These are phyloP conservation scores for Moringa oleifera DNA, from an alignment of 345 rosid genomes.

Conservation along the genomic window DNA sequence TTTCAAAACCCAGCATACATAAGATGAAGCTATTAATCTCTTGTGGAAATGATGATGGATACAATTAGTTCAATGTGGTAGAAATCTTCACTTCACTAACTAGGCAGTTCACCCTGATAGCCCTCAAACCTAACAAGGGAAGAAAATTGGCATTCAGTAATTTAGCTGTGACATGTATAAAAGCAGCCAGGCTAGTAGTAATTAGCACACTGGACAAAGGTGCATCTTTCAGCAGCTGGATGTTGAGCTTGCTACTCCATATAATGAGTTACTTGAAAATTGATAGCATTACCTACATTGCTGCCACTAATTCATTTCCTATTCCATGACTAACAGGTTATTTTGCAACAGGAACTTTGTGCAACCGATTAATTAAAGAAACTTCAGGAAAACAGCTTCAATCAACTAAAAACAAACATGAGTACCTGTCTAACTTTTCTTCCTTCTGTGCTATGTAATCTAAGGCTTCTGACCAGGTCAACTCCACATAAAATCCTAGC, in stretches of 20 bases:
- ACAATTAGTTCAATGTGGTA: too few relatives aligned
- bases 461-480: constrained; percentile 81
- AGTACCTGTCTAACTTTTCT: constrained; percentile 57
- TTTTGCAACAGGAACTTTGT: neutral
- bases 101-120: too few relatives aligned
- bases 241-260: neutral
- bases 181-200: too few relatives aligned
- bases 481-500: constrained; percentile 78
- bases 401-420: constrained; percentile 3
- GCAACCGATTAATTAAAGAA: constrained; percentile 1
- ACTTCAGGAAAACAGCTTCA: constrained; percentile 5
- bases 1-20: neutral
- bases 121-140: too few relatives aligned
- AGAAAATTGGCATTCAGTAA: too few relatives aligned
- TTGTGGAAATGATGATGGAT: too few relatives aligned
- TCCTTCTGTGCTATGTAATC: constrained; percentile 50
- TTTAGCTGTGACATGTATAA: too few relatives aligned
- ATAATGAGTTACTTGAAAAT: neutral
- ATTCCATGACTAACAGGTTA: neutral
- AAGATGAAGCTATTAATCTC: too few relatives aligned
- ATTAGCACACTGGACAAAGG: too few relatives aligned
- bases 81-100: too few relatives aligned
- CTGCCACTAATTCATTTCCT: neutral
- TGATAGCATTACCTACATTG: neutral
- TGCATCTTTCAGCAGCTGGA: too few relatives aligned